Percentiles rank a stretch among this genome's conserved stretches.
These are phyloP conservation scores for Pseudonitzschia pungens DNA, from an alignment of 108 stramenopile species.

Conservation along the genomic window DNA sequence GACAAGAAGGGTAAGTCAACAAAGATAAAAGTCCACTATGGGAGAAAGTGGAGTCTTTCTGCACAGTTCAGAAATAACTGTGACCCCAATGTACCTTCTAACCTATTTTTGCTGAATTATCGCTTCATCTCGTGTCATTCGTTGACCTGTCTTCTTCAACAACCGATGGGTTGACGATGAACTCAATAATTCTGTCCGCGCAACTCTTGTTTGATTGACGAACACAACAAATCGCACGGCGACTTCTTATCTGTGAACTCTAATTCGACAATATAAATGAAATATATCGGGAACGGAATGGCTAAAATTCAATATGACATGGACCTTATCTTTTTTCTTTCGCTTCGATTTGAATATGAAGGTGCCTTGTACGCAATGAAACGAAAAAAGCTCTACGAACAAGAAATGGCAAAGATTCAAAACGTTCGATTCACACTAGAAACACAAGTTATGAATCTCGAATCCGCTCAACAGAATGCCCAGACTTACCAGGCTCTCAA, in stretches of 20 bases:
- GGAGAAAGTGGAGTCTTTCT: background rate
- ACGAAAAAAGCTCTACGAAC: constrained; percentile 96
- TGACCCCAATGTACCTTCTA: no score
- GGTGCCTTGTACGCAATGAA: constrained; percentile 95
- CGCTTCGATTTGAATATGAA: constrained; percentile 12
- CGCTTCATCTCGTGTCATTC: background rate
- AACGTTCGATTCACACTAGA: constrained; percentile 94
- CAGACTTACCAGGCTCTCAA: constrained; percentile 94
- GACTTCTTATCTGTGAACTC: background rate
- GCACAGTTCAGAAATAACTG: background rate
- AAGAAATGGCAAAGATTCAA: constrained; percentile 94
- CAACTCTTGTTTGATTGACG: constrained; percentile 2
- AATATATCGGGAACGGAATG: background rate
- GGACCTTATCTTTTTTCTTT: background rate
- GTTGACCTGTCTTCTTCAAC: background rate
- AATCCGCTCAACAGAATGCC: constrained; percentile 92
- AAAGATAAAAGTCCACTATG: background rate
- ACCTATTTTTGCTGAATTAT: no score
- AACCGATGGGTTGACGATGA: background rate
- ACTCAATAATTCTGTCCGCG: background rate
- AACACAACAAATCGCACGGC: background rate
- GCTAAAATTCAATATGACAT: background rate
- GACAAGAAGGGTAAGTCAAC: constrained; percentile 90
- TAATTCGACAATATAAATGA: background rate
- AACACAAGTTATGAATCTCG: constrained; percentile 94